Percentiles rank a stretch among this genome's conserved stretches.
phyloP scores from a whole-genome alignment of 2,329 filamentous ascomycete genomes.

The Colletotrichum siamense region DNA sequence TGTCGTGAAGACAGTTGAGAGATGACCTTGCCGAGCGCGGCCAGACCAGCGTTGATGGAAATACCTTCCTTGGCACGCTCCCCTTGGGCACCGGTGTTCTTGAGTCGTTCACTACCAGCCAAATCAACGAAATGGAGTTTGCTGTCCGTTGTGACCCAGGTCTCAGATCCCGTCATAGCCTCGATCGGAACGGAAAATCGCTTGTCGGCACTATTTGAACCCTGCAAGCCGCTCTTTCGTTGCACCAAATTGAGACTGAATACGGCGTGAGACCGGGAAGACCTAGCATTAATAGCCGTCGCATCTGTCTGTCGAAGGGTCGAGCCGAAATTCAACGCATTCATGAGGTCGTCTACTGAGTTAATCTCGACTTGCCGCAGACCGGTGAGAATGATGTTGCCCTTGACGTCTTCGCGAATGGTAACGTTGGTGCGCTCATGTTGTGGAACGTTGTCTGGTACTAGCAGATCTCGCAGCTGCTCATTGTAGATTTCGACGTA shows the following conservation, averaged over 20 bases:
- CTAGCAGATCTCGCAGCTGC: constrained; percentile 85
- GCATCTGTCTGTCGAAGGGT: constrained; percentile 95
- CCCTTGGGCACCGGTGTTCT: constrained; percentile 95
- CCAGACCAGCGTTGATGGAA: constrained; percentile 95
- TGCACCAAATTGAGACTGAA: constrained; percentile 95
- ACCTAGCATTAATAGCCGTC: constrained; percentile 96
- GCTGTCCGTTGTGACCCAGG: constrained; percentile 88
- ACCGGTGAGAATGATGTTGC: constrained; percentile 92
- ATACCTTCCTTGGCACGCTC: constrained; percentile 96
- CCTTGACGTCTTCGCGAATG: constrained; percentile 93
- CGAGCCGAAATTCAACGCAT: constrained; percentile 89
- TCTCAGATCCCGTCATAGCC: constrained; percentile 72
- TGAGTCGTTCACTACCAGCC: constrained; percentile 93
- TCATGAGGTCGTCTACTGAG: constrained; percentile 88
- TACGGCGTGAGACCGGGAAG: constrained; percentile 95
- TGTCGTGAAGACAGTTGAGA: constrained; percentile 94
- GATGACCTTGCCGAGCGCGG: constrained; percentile 96
- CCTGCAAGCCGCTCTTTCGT: constrained; percentile 68
- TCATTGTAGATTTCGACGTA: constrained; percentile 99
- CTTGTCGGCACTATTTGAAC: constrained; percentile 72
- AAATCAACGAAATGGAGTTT: constrained; percentile 99
- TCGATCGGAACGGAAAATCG: constrained; percentile 88
- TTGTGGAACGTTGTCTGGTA: constrained; percentile 74
- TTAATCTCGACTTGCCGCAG: constrained; percentile 88
- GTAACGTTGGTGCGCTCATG: constrained; percentile 80